These are phyloP conservation scores for Leishmania amazonensis DNA, from an alignment of 208 protist species.

Conservation along the genomic window DNA sequence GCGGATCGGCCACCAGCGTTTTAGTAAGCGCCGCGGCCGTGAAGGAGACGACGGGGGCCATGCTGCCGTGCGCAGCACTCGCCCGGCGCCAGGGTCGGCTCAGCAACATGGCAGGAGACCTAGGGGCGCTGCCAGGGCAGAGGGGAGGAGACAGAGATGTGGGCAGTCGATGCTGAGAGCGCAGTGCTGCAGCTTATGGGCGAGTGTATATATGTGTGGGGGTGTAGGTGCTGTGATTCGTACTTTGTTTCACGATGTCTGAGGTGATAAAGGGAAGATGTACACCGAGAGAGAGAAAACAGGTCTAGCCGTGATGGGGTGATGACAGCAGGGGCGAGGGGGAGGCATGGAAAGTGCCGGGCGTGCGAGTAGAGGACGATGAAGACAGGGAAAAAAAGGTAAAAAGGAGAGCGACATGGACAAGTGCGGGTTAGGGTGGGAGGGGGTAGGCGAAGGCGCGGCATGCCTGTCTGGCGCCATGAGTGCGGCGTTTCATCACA, in stretches of 20 bases:
- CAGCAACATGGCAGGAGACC: slow-evolving; percentile 1
- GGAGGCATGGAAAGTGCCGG: not conserved
- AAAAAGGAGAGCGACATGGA: too few relatives aligned
- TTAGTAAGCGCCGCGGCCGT: slow-evolving; percentile 32
- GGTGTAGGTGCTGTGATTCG: not conserved
- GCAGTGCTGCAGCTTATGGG: not conserved
- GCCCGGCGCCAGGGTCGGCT: slow-evolving; percentile 1
- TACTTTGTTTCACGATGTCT: not conserved
- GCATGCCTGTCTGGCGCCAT: not conserved
- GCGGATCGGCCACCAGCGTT: slow-evolving; percentile 37
- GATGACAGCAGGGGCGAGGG: too few relatives aligned
- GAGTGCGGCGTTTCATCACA: too few relatives aligned
- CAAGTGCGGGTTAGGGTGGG: too few relatives aligned
- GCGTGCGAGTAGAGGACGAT: not conserved
- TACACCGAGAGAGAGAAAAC: not conserved
- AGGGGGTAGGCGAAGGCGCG: too few relatives aligned
- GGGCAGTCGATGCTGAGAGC: not conserved
- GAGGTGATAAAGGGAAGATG: not conserved
- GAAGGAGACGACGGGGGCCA: slow-evolving; percentile 17
- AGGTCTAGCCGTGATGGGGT: not conserved
- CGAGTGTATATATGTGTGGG: not conserved
- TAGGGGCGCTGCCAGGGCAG: not conserved
- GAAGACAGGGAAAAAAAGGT: not conserved
- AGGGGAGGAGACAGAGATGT: not conserved
- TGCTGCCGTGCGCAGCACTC: not conserved